These are phyloP conservation scores for Amanita phalloides DNA, from an alignment of 768 basidiomycete species.

Conservation along the genomic window DNA sequence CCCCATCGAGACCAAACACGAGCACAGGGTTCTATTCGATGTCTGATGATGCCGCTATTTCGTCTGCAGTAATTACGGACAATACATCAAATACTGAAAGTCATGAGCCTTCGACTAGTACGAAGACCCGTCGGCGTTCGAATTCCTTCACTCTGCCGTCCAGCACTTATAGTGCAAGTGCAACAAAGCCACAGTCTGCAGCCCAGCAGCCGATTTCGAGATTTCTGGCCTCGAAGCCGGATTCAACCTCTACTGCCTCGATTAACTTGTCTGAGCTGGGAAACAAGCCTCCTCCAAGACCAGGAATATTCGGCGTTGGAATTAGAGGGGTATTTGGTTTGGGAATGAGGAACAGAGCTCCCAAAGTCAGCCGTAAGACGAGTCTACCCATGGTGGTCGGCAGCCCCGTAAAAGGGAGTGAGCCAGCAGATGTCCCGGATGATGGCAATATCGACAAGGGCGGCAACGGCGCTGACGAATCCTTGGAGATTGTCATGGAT, in stretches of 20 bases:
- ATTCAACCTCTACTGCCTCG: slow-evolving; percentile 2
- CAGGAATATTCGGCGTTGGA: slow-evolving; percentile 17
- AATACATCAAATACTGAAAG: slow-evolving; percentile 16
- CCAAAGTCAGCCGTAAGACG: slow-evolving; percentile 36
- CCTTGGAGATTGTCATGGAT: slow-evolving; percentile 6
- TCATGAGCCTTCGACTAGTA: slow-evolving; percentile 6
- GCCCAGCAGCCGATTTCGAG: slow-evolving; percentile 19
- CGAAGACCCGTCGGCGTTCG: slow-evolving; percentile 1
- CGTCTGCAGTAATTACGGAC: slow-evolving; percentile 6
- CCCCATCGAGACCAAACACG: slow-evolving; percentile 57
- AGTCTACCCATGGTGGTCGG: slow-evolving; percentile 34
- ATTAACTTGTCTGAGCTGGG: slow-evolving; percentile 8
- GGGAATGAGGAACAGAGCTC: slow-evolving; percentile 18
- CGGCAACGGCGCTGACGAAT: neutral
- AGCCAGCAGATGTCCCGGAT: slow-evolving; percentile 5
- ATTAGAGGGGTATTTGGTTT: slow-evolving; percentile 12
- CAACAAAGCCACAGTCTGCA: slow-evolving; percentile 9
- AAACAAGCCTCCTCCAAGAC: slow-evolving; percentile 9
- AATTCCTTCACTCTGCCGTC: neutral
- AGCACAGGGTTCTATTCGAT: slow-evolving; percentile 55
- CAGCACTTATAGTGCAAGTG: neutral
- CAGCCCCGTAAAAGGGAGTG: slow-evolving; percentile 36
- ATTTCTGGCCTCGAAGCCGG: slow-evolving; percentile 12
- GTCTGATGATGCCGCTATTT: slow-evolving; percentile 14
- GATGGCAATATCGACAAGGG: slow-evolving; percentile 12